Evolutionary conservation across 2,329 filamentous ascomycete genomes (phyloP), one percentile per base, ranked within the genome.

Genomic region (Trichoderma atrobrunneum): DNA sequence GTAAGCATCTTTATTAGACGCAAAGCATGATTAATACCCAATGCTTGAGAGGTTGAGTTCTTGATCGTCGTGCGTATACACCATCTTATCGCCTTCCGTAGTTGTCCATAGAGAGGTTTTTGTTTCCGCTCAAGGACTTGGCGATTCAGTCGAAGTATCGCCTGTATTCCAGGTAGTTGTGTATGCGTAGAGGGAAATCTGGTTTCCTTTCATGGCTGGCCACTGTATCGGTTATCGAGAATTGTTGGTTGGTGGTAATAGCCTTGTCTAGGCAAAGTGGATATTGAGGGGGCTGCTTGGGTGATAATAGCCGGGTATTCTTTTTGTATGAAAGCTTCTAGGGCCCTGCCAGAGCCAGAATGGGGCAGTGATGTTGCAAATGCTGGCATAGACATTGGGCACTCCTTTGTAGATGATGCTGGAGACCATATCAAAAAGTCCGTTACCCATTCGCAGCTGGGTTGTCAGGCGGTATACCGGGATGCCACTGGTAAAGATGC

Each of bases 401-500:
- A 59, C 26, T 4, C 16, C 56, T 8, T 11, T 11, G 18, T 59
- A 59, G 56, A 59, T 32, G 56, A 59, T 30, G 26, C 8, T 11
- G 14, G 26, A 32, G 16, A n/a, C 18, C 8, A 30, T 30, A 1
- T 59, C 18, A 8, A 21, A 59, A 3, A 65, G 39, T 0, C 28
- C 28, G 3, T 24, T 7, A 14, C 73, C 74, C 74, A 77, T 78
- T 0, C 78, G 78, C 1, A 76, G 48, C 8, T 79, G 75, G 56
- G 56, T 59, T n/a, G 26, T 64, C 0, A 77, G 71, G 1, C 74
- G 74, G 34, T 73, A 76, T 3, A 76, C 64, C 0, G 76, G 74
- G 57, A 71, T 70, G 3, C 75, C 75, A 8, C 7, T 3, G 36
- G 16, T 8, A 18, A 39, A 18, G 36, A 39, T 18, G 39, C 3